Percentiles rank a stretch among this genome's conserved stretches.
These are phyloP conservation scores for Myxozyma kluyveri DNA, from an alignment of 805 yeast genomes.

Conservation along the genomic window DNA sequence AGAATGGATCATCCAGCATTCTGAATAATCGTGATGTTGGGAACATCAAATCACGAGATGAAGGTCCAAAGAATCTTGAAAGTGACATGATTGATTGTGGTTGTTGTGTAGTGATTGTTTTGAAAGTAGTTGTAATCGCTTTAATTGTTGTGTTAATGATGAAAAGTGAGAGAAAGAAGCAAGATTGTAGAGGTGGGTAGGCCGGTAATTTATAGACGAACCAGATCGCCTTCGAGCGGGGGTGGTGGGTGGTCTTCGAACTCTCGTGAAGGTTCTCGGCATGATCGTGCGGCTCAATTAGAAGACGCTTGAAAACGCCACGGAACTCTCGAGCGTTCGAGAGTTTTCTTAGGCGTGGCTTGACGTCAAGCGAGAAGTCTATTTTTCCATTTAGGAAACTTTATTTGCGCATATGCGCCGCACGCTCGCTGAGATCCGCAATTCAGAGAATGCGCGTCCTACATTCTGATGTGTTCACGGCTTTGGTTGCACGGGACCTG, in stretches of 20 bases:
- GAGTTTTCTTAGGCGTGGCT: not conserved
- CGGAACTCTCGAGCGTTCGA: not conserved
- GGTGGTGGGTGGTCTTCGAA: no score
- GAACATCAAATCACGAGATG: constrained; percentile 8
- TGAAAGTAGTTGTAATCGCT: not conserved
- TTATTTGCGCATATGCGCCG: no score
- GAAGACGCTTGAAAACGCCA: not conserved
- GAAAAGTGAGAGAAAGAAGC: not conserved
- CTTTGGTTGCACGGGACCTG: no score
- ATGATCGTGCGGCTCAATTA: constrained; percentile 9
- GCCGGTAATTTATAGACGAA: not conserved
- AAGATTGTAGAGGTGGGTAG: not conserved
- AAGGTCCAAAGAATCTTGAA: constrained; percentile 15
- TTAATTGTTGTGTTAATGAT: not conserved
- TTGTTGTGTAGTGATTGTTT: not conserved
- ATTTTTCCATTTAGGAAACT: no score
- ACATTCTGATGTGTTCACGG: no score
- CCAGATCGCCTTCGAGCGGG: not conserved
- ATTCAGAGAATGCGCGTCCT: no score
- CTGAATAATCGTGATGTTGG: constrained; percentile 12
- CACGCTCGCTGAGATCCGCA: no score
- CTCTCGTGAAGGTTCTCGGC: no score
- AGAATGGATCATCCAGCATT: constrained; percentile 22
- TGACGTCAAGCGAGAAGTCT: no score
- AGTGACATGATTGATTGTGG: constrained; percentile 20